Evolutionary conservation across 805 yeast genomes (phyloP), one percentile per base, ranked within the genome.

Genomic region (Candida loeiensis): DNA sequence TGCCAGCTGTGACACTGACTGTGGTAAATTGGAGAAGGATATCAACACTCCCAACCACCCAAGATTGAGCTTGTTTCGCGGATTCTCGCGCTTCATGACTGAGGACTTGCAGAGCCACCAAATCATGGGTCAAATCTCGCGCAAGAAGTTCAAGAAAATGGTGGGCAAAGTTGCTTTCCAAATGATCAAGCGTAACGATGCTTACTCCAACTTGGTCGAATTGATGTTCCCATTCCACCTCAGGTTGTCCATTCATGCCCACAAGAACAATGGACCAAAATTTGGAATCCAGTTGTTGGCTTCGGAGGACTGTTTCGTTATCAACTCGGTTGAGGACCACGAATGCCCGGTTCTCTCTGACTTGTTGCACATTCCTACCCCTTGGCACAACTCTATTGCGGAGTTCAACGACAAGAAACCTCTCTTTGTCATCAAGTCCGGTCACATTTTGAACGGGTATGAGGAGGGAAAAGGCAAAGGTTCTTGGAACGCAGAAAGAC

Each of bases 141-240:
- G 65, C 38, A 76, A 74, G 55, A 62, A 63, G 36, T 73, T 68
- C 55, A 77, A 77, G 49, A 76, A 74, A 54, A 55, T 64, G 17
- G 71, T 74, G 14, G 64, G 80, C 1, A 68, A 66, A 43, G 74
- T 78, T 33, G 80, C 83, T 1, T 78, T 77, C 54, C 82, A 78
- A 51, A 79, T 79, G 83, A 79, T 79, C 44, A 76, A 71, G 46
- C 61, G 83, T 47, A 79, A 79, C 51, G 84, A 79, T 50, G 83
- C 84, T 1, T 78, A 79, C 52, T 78, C 83, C 6, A 79, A 79
- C 53, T 61, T 78, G 48, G 81, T 79, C 26, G 84, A 78, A 45
- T 56, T 78, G 41, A 53, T 77, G 26, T 77, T 79, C 43, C 84
- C 84, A 5, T 76, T 73, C 52, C 81, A 78, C 50, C 54, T 78